These are phyloP conservation scores for Russula foetens DNA, from an alignment of 768 basidiomycete genomes.

Conservation along the genomic window DNA sequence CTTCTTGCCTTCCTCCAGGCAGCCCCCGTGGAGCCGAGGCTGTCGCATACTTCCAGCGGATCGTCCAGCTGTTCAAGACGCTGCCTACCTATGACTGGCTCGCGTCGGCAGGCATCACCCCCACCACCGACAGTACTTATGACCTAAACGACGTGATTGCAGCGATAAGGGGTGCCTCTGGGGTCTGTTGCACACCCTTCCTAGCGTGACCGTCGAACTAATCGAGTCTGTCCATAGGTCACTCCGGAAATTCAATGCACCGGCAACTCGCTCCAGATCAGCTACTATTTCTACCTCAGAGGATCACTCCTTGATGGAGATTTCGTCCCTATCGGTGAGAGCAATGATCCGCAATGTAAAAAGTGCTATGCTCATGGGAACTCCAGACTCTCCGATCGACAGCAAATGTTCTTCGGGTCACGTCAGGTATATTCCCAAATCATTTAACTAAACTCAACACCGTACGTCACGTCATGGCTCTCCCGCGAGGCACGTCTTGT, in stretches of 20 bases:
- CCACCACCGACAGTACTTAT: constrained; percentile 50
- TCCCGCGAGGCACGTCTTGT: constrained; percentile 20
- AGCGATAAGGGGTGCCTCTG: constrained; percentile 48
- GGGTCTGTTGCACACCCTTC: constrained; percentile 31
- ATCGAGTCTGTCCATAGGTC: constrained; percentile 15
- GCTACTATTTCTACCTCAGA: constrained; percentile 56
- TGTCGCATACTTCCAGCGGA: constrained; percentile 56
- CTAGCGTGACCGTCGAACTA: neutral
- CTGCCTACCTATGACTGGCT: constrained; percentile 75
- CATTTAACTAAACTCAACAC: constrained; percentile 27
- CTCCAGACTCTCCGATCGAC: constrained; percentile 40
- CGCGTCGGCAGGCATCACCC: constrained; percentile 61
- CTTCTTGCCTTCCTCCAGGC: constrained; percentile 51
- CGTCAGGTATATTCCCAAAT: constrained; percentile 54
- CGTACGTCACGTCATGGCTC: constrained; percentile 16
- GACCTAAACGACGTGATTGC: constrained; percentile 44
- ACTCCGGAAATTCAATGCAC: constrained; percentile 44
- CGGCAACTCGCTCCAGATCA: constrained; percentile 36
- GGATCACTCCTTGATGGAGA: constrained; percentile 62
- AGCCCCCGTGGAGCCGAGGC: constrained; percentile 60
- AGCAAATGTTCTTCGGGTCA: constrained; percentile 49
- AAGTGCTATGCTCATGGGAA: neutral
- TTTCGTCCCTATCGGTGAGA: constrained; percentile 51
- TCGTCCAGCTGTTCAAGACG: constrained; percentile 52
- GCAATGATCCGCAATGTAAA: neutral